Base-by-base conservation (phyloP, 129 eudicot genomes). In the Rutidosis leptorrhynchoides region DNA sequence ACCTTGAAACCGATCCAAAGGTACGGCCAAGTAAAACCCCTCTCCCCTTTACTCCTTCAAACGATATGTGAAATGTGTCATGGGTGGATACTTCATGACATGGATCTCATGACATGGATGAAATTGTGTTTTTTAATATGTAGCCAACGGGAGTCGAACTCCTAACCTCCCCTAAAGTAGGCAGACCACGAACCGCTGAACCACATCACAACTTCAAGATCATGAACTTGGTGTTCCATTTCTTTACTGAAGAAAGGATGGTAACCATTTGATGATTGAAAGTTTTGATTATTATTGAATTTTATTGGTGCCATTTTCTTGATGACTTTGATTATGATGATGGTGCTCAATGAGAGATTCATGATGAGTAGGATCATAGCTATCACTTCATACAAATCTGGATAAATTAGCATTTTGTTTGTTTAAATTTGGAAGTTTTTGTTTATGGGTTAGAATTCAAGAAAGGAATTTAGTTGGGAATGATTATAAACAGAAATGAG, bases 301-400 rank as follows among this genome's bases (percentile, higher is more conserved):
- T 70, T 46, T 73, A n/a, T 17, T 64, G 46, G 46, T 40, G 65
- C 68, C 51, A 16, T 75, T 69, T 57, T 48, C 54, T 54, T 54
- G 59, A 21, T 55, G 32, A 55, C 24, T 22, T 7, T 8, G 60
- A 55, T 40, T 12, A 40, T 73, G 71, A 24, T 53, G 63, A 63
- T 80, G 28, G 79, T 82, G 40, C 62, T 58, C 66, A 19, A 58
- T 42, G 16, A 83, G 67, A 35, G 74, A 65, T 64, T 74, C 84
- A 24, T 77, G 72, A 49, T 68, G 72, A 49, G 68, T 73, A 22
- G 84, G 89, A 80, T 83, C 89, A 74, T 78, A 85, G 42, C 83
- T 71, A 27, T 71, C 82, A 76, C 78, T 75, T 76, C 85, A 72
- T 67, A 78, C 83, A 81, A 79, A 37, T 83, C 86, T 49, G 76